Evolutionary conservation across 371 early-diverging fungal species (phyloP), one percentile per base, ranked within the genome.

Genomic region (Lichtheimia hyalospora): DNA sequence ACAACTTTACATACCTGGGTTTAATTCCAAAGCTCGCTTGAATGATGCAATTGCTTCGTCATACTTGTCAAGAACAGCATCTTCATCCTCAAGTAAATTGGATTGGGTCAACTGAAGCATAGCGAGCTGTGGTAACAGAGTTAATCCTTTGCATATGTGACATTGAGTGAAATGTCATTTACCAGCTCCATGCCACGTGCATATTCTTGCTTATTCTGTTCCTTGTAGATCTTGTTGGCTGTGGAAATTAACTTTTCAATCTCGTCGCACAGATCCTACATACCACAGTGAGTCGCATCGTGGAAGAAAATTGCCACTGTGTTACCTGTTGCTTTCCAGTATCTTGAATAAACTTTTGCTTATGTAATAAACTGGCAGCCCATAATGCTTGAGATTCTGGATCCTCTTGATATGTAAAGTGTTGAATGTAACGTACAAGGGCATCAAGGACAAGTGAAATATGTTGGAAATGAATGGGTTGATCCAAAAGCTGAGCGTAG

Each of bases 181-280:
- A 77, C 77, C 70, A 78, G 52, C 52, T 78, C 73, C 61, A 63
- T 71, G 7, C 65, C 69, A 51, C 69, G 67, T 14, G 72, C 66
- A 42, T 60, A 66, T 16, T 73, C 77, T n/a, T 67, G 52, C 0
- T 61, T 55, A 21, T 74, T 18, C 27, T 75, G 57, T 1, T 59
- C 56, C 18, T 28, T 24, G 24, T 60, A 60, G 6, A 70, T 18
- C 1, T 53, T 60, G 24, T 68, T 73, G 1, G 75, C 59, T 44
- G 66, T 61, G 1, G 46, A 27, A 14, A 66, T 25, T 15, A 57
- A 15, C 14, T 65, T 53, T 18, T 73, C 68, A 8, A 54, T 62
- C 64, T 67, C 16, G 24, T 52, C 14, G 63, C 55, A 54, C 2
- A 60, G 40, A 21, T 21, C 55, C 63, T 63, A 48, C 7, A 44